These are phyloP conservation scores for Aciculoconidium aculeatum DNA, from an alignment of 805 yeast genomes.

Conservation along the genomic window DNA sequence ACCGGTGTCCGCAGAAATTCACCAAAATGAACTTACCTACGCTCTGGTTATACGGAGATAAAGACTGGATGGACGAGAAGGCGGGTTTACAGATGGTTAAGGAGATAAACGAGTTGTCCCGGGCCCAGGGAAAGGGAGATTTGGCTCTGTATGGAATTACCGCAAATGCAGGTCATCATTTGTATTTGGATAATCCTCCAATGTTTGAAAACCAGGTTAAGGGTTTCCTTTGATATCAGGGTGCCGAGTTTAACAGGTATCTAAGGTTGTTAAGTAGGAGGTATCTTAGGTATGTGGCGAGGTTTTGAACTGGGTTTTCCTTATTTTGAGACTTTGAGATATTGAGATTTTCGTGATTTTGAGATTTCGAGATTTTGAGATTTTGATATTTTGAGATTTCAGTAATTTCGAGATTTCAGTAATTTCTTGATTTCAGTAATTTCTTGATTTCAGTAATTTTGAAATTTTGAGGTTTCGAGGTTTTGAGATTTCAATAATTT, in stretches of 20 bases:
- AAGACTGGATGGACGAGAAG: conserved; percentile 64
- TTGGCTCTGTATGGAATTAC: conserved; percentile 30
- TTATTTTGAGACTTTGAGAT: no score
- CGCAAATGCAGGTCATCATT: conserved; percentile 48
- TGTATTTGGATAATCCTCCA: conserved; percentile 46
- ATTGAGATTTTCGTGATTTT: no score
- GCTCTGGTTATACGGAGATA: conserved; percentile 61
- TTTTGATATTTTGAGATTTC: no score
- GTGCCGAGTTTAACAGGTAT: conserved; percentile 9
- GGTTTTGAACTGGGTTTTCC: no score
- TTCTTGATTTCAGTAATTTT: no score
- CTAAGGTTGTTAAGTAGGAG: neutral
- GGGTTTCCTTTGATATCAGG: conserved; percentile 33
- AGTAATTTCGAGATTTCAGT: no score
- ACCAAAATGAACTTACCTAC: conserved; percentile 40
- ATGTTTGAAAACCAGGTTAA: conserved; percentile 26
- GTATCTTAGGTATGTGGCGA: no score
- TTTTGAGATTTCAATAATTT: no score
- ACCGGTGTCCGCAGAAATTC: conserved; percentile 40
- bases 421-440: no score
- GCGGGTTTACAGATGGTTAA: conserved; percentile 41
- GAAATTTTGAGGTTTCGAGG: no score
- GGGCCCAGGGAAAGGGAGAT: conserved; percentile 22
- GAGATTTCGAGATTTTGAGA: no score
- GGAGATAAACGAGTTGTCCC: conserved; percentile 18